Evolutionary conservation across 2,329 filamentous ascomycete species (phyloP).

Genomic region (Metarhizium sp.): DNA sequence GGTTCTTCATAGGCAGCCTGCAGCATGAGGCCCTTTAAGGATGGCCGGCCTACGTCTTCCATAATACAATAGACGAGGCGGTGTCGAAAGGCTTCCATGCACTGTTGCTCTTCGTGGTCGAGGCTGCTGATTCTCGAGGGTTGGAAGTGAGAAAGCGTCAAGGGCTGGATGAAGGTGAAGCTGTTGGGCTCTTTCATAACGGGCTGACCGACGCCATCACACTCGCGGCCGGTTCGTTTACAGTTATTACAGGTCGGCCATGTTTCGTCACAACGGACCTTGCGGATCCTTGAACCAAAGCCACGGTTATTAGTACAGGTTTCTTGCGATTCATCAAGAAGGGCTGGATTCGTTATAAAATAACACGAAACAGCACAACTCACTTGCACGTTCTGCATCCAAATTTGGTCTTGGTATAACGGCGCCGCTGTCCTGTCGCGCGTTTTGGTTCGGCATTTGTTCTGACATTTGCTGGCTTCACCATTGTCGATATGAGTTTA

Average conservation of each 20-base stretch:
- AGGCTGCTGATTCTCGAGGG: conserved; percentile 1
- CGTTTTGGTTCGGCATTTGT: not conserved
- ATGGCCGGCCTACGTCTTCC: conserved; percentile 4
- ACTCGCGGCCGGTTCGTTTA: conserved; percentile 8
- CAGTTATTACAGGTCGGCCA: conserved; percentile 10
- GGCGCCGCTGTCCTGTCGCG: not conserved
- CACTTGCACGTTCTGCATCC: conserved; percentile 5
- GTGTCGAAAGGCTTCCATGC: conserved; percentile 7
- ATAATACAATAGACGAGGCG: conserved; percentile 11
- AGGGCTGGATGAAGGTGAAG: conserved; percentile 11
- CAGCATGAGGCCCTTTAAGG: conserved; percentile 7
- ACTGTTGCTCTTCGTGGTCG: not conserved
- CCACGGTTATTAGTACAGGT: not conserved
- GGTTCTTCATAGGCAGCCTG: conserved; percentile 9
- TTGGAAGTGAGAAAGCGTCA: conserved; percentile 10
- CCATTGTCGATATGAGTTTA: not conserved
- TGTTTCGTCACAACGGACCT: conserved; percentile 12
- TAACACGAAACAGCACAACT: not conserved
- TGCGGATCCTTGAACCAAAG: conserved; percentile 7
- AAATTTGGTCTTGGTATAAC: conserved; percentile 5
- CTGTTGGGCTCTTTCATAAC: not conserved
- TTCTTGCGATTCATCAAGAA: not conserved
- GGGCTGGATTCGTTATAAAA: not conserved
- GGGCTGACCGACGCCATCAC: conserved; percentile 8
- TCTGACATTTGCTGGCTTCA: not conserved